Conservation (phyloP, 208 protist species). For the Trypanosoma brucei region DNA sequence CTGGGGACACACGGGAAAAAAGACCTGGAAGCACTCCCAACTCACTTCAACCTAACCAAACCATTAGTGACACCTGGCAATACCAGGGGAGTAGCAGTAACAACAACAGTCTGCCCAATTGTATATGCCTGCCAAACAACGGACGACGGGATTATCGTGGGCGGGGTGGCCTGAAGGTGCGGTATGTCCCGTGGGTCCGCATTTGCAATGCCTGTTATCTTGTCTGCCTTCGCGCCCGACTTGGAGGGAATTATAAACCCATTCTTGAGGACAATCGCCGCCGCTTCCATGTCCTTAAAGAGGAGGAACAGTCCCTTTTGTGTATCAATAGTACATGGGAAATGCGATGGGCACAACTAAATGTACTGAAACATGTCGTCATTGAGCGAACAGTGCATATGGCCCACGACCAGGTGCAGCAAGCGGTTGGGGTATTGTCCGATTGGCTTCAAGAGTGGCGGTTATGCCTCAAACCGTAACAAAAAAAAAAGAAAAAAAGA, state of each 20-base stretch:
- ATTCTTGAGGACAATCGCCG: conserved; percentile 56
- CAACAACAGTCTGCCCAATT: no score
- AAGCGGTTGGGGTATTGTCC: conserved; percentile 19
- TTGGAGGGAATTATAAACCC: conserved; percentile 35
- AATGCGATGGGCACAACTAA: conserved; percentile 37
- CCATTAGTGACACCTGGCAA: no score
- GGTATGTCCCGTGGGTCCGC: conserved; percentile 23
- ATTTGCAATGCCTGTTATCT: conserved; percentile 58
- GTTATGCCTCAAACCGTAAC: not conserved
- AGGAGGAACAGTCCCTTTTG: conserved; percentile 38
- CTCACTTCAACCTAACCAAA: no score
- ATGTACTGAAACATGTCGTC: conserved; percentile 38
- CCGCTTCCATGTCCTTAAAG: conserved; percentile 51
- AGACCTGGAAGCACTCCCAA: no score
- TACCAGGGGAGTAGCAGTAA: no score
- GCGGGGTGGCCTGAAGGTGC: conserved; percentile 17
- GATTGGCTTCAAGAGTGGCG: conserved; percentile 11
- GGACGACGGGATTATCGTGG: conserved; percentile 3
- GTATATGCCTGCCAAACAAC: not conserved
- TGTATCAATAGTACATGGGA: conserved; percentile 44
- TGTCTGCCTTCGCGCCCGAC: conserved; percentile 47
- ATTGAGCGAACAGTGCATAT: conserved; percentile 40
- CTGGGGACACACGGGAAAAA: not conserved
- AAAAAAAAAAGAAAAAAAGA: not conserved
- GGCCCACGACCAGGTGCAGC: conserved; percentile 24